Percentiles rank a stretch among this genome's conserved stretches.
Evolutionary conservation across 1,284 basidiomycete genomes (phyloP).

Genomic region (Papiliotrema laurentii): DNA sequence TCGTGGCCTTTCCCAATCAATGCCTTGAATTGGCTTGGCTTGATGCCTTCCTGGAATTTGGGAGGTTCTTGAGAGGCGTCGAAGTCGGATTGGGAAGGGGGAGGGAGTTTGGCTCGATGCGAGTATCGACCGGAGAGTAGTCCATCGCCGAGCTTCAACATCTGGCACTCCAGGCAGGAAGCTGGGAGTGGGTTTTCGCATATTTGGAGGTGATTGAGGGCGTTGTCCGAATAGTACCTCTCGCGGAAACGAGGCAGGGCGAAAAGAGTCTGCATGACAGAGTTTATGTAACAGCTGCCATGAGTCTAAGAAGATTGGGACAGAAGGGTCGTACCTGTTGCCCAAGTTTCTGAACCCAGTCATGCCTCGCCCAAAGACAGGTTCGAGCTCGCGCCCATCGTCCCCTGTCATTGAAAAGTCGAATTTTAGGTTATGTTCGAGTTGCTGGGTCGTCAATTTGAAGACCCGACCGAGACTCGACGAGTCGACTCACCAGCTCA

Average conservation of each 20-base stretch:
- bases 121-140: constrained; percentile 90
- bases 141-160: constrained; percentile 88
- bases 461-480: neutral
- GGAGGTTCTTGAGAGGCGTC: constrained; percentile 28
- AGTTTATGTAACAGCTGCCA: constrained; percentile 91
- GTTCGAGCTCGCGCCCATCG: constrained; percentile 80
- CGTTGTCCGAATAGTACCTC: constrained; percentile 62
- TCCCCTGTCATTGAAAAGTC: constrained; percentile 93
- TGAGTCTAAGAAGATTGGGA: neutral
- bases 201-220: constrained; percentile 56
- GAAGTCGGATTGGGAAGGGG: constrained; percentile 30
- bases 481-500: constrained; percentile 62
- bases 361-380: constrained; percentile 80
- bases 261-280: constrained; percentile 83
- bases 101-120: constrained; percentile 53
- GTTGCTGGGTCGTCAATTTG: constrained; percentile 60
- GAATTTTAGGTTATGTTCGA: constrained; percentile 92
- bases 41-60: constrained; percentile 78
- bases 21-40: constrained; percentile 79
- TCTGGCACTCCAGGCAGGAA: constrained; percentile 88
- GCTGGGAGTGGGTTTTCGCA: constrained; percentile 72
- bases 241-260: constrained; percentile 70
- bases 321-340: constrained; percentile 63
- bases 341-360: constrained; percentile 92
- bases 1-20: constrained; percentile 88